Conservation (phyloP, 805 yeast genomes). For the Wickerhamiella domercqiae region DNA sequence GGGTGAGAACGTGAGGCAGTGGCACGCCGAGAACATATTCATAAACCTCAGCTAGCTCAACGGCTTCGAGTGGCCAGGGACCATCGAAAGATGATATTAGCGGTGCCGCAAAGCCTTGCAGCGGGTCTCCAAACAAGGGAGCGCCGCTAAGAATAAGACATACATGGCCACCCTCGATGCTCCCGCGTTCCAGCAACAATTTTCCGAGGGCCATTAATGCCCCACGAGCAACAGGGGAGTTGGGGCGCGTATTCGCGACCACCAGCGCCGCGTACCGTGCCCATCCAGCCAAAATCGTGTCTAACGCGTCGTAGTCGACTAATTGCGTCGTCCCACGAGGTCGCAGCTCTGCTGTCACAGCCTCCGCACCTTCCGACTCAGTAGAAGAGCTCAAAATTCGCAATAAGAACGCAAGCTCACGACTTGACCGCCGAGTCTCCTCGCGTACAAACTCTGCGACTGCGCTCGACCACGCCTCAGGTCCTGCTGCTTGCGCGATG, state of each 20-base stretch:
- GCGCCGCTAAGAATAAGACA: conserved; percentile 22
- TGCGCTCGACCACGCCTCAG: conserved; percentile 41
- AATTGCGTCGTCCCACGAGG: conserved; percentile 19
- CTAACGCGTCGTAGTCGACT: conserved; percentile 7
- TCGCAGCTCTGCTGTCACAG: conserved; percentile 33
- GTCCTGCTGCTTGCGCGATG: conserved; percentile 50
- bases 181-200: conserved; percentile 25
- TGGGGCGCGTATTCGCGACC: conserved; percentile 15
- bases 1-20: conserved; percentile 40
- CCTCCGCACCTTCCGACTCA: conserved; percentile 30
- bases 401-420: conserved; percentile 39
- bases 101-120: conserved; percentile 12
- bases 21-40: conserved; percentile 33
- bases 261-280: conserved; percentile 20
- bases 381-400: conserved; percentile 42
- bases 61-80: conserved; percentile 25
- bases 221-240: conserved; percentile 12
- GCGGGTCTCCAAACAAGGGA: conserved; percentile 19
- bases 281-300: conserved; percentile 20
- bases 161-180: conserved; percentile 28
- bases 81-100: conserved; percentile 17
- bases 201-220: conserved; percentile 26
- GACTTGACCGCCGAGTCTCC: conserved; percentile 28
- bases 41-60: conserved; percentile 52
- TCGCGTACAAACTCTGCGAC: conserved; percentile 42